phyloP scores from a whole-genome alignment of 2,329 filamentous ascomycete genomes.

The Scorias spongiosa region DNA sequence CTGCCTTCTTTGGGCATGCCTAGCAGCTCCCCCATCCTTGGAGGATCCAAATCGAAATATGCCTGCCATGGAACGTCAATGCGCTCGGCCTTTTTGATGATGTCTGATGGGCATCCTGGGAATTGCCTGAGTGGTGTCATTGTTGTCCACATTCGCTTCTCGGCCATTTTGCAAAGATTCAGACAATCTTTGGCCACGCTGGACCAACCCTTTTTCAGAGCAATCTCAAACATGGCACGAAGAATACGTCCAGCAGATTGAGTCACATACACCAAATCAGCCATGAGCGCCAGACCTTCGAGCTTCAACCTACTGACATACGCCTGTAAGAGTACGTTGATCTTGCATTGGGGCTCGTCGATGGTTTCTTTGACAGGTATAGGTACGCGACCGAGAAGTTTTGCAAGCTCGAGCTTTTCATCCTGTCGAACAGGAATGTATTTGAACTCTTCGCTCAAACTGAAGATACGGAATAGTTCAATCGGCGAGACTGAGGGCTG shows the following conservation, averaged over 20 bases:
- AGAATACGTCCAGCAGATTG: slow-evolving; percentile 95
- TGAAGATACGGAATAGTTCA: slow-evolving; percentile 91
- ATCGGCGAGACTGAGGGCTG: slow-evolving; percentile 87
- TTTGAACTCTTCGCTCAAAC: slow-evolving; percentile 94
- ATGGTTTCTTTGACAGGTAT: slow-evolving; percentile 96
- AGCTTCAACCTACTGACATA: slow-evolving; percentile 92
- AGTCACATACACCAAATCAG: slow-evolving; percentile 95
- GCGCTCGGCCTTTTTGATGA: slow-evolving; percentile 81
- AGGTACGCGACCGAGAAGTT: slow-evolving; percentile 75
- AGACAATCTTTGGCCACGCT: slow-evolving; percentile 83
- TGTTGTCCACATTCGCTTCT: slow-evolving; percentile 98
- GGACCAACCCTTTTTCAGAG: slow-evolving; percentile 93
- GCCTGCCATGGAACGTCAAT: slow-evolving; percentile 87
- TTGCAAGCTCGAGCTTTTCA: slow-evolving; percentile 90
- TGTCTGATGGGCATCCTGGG: slow-evolving; percentile 62
- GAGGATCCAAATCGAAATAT: slow-evolving; percentile 93
- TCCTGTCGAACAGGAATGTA: slow-evolving; percentile 96
- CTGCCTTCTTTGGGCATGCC: slow-evolving; percentile 80
- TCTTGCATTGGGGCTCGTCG: slow-evolving; percentile 92
- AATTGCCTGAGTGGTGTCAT: slow-evolving; percentile 96
- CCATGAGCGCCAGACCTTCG: slow-evolving; percentile 89
- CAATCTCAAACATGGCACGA: slow-evolving; percentile 90
- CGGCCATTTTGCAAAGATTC: slow-evolving; percentile 96
- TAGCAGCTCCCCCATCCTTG: slow-evolving; percentile 86
- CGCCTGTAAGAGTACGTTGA: slow-evolving; percentile 91